phyloP scores from a whole-genome alignment of 495 filamentous ascomycete genomes.

The Glonium stellatum region DNA sequence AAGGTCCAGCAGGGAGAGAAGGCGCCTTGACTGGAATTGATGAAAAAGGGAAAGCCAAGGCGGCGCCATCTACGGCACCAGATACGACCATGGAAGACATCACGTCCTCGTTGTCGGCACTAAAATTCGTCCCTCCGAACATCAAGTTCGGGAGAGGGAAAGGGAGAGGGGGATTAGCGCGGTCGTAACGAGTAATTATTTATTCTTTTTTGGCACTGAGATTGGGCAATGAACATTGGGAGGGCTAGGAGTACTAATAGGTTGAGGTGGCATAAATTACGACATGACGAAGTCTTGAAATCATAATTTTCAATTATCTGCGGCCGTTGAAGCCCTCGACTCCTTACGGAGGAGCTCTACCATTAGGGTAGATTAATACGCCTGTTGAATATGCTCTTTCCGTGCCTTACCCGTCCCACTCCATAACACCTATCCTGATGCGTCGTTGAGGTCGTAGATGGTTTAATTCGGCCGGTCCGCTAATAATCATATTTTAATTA shows the following conservation, averaged over 20 bases:
- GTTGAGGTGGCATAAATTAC: too few relatives aligned
- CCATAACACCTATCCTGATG: not conserved
- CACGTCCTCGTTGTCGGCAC: slow-evolving; percentile 69
- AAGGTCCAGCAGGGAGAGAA: not conserved
- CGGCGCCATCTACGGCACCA: slow-evolving; percentile 7
- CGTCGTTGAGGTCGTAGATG: not conserved
- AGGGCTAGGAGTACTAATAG: too few relatives aligned
- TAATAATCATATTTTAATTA: not conserved
- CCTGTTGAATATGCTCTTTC: not conserved
- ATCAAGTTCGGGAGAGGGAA: slow-evolving; percentile 62
- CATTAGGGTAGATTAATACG: not conserved
- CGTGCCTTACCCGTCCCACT: not conserved
- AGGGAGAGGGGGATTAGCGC: slow-evolving; percentile 39
- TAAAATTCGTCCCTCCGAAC: slow-evolving; percentile 75
- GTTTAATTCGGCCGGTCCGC: not conserved
- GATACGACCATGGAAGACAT: slow-evolving; percentile 66
- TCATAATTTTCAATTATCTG: too few relatives aligned
- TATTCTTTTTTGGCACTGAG: not conserved
- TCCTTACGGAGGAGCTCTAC: too few relatives aligned
- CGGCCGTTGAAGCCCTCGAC: too few relatives aligned
- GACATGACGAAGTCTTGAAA: too few relatives aligned
- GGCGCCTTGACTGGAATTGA: not conserved
- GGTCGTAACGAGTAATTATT: not conserved
- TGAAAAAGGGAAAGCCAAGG: not conserved
- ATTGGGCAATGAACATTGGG: not conserved